Conservation (phyloP, 257 asterid species). For the Fraxinus excelsior region DNA sequence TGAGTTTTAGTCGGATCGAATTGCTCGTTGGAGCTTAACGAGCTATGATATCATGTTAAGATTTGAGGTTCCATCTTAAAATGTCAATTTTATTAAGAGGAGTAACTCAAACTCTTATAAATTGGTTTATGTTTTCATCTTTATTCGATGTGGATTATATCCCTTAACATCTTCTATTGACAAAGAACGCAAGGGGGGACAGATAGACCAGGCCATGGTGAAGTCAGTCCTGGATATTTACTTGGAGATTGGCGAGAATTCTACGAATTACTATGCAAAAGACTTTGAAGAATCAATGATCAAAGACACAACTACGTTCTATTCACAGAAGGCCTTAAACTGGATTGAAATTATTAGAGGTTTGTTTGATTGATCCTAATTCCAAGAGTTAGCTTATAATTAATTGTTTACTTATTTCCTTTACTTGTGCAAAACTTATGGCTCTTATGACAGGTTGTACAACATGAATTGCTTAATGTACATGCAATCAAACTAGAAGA, state of each 20-base stretch:
- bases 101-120: no score
- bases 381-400: not conserved
- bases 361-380: slow-evolving; percentile 4
- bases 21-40: no score
- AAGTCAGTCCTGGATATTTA: slow-evolving; percentile 38
- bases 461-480: slow-evolving; percentile 39
- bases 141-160: no score
- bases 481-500: slow-evolving; percentile 41
- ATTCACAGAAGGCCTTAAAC: slow-evolving; percentile 31
- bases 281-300: slow-evolving; percentile 45
- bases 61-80: no score
- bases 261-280: slow-evolving; percentile 27
- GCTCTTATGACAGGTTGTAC: slow-evolving; percentile 30
- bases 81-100: no score
- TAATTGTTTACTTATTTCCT: not conserved
- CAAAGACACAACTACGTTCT: slow-evolving; percentile 37
- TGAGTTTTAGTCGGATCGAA: no score
- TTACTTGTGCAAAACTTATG: not conserved
- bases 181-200: slow-evolving; percentile 39
- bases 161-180: slow-evolving; percentile 41
- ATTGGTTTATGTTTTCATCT: no score
- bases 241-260: slow-evolving; percentile 32
- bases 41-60: no score
- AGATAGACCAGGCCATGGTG: slow-evolving; percentile 32
- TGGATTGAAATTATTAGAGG: slow-evolving; percentile 46